Evolutionary conservation across 129 eudicot species (phyloP).

Genomic region (Ambrosia trifida): DNA sequence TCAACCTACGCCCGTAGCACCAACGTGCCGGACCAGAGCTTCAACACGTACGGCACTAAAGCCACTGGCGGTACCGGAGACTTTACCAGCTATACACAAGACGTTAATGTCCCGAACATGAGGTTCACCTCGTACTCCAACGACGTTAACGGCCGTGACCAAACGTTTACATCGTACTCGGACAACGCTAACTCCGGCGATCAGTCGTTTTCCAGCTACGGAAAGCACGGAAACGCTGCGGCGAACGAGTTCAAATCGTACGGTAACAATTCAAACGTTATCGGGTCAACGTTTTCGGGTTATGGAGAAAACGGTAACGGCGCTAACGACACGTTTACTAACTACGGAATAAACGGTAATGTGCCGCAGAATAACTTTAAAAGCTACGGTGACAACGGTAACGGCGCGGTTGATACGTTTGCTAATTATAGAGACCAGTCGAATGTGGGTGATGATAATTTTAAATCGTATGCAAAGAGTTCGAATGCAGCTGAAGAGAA

Average conservation of each 20-base stretch:
- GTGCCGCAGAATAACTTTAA: constrained; percentile 63
- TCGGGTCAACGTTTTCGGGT: constrained; percentile 54
- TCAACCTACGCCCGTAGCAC: constrained; percentile 54
- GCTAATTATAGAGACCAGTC: constrained; percentile 67
- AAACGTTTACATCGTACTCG: constrained; percentile 47
- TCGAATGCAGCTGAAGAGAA: constrained; percentile 54
- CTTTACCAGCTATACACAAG: constrained; percentile 46
- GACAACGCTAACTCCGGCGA: constrained; percentile 68
- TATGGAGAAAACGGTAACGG: constrained; percentile 71
- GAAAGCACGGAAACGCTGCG: constrained; percentile 71
- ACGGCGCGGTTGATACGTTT: constrained; percentile 59
- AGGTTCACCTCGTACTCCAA: constrained; percentile 79
- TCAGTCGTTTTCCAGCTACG: constrained; percentile 62
- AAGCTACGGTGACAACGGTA: constrained; percentile 65
- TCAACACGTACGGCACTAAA: constrained; percentile 64
- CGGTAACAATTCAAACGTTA: constrained; percentile 66
- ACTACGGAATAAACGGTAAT: constrained; percentile 61
- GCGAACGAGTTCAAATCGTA: constrained; percentile 50
- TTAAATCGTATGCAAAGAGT: constrained; percentile 56
- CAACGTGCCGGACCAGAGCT: constrained; percentile 69
- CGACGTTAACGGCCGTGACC: constrained; percentile 60
- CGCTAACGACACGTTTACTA: constrained; percentile 54
- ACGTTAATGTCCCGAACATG: constrained; percentile 63
- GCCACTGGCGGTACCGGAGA: constrained; percentile 83
- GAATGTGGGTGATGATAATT: constrained; percentile 81